Base-by-base conservation (phyloP, 2,329 filamentous ascomycete species). In the Microcyclospora tardicrescens region DNA sequence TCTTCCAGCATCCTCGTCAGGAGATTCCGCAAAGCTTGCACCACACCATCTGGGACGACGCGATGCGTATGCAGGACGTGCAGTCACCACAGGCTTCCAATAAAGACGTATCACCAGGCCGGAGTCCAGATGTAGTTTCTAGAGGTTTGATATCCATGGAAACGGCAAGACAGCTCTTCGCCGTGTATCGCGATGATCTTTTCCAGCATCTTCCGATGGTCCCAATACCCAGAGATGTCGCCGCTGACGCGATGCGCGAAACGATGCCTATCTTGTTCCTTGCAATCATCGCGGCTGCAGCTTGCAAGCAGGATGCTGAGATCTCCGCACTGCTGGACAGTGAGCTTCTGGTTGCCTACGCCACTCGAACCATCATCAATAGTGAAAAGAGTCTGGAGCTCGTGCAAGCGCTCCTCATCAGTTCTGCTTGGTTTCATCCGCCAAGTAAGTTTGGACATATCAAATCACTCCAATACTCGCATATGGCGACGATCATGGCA, bases 181-280 rank as follows among this genome's bases (percentile, higher is more conserved):
- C 62, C 16, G 66, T 71, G 9, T 83, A 81, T 55, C 72, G 67
- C 29, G 66, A 69, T 11, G 63, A 69, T 34, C 79, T 81, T 71
- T 64, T 68, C 13, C 64, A 63, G 2, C 77, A 81, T 45, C 66
- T 80, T 37, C 78, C 78, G 0, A 70, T 71, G 2, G 73, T 82
- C 13, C 64, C 79, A 16, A 76, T 82, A 41, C 66, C 73, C 1
- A 53, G 66, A 1, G 64, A 62, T 32, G 71, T 66, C 33, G 72
- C 72, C 2, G 70, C 67, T 5, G 62, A 65, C 10, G 70, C 77
- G 40, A 58, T 81, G 37, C 70, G 77, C 35, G 63, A 64, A 45
- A 61, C 66, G 2, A 78, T 73, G 52, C 81, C 81, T 1, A 67
- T 73, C 2, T 64, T 86, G 8, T 85, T 85, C 51, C 66, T 83